Evolutionary conservation across 495 filamentous ascomycete species (phyloP).

Genomic region (Neurospora sublineolata): DNA sequence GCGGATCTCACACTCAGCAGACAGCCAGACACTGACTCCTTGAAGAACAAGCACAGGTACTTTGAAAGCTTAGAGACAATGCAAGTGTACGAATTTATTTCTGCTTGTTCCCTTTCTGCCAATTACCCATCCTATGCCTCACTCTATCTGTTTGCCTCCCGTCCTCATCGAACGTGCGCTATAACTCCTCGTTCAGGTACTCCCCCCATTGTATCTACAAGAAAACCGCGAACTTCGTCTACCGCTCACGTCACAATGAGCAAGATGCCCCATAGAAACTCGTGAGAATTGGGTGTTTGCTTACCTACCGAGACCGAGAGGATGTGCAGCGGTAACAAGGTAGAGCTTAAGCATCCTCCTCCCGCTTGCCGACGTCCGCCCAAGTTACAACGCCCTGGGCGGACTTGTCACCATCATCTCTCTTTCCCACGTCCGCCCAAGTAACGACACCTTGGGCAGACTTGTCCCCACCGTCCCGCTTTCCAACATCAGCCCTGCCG

Average conservation of each 20-base stretch:
- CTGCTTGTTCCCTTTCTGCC: too few species aligned
- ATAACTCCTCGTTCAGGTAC: too few species aligned
- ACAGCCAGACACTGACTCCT: too few species aligned
- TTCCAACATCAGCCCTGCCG: neutral
- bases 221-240: neutral
- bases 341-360: neutral
- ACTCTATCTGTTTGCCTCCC: too few species aligned
- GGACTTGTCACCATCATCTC: neutral
- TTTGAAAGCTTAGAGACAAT: too few species aligned
- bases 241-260: neutral
- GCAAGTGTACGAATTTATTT: too few species aligned
- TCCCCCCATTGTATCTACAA: too few species aligned
- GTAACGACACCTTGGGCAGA: neutral
- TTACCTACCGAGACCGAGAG: neutral
- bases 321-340: neutral
- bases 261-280: rapidly evolving
- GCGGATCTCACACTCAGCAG: too few species aligned
- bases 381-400: neutral
- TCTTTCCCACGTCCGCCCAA: neutral
- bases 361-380: neutral
- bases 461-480: neutral
- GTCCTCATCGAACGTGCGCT: too few species aligned
- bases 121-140: too few species aligned
- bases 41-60: too few species aligned
- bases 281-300: neutral